phyloP scores from a whole-genome alignment of 2,329 filamentous ascomycete species.

The Arachnomyces sp. region DNA sequence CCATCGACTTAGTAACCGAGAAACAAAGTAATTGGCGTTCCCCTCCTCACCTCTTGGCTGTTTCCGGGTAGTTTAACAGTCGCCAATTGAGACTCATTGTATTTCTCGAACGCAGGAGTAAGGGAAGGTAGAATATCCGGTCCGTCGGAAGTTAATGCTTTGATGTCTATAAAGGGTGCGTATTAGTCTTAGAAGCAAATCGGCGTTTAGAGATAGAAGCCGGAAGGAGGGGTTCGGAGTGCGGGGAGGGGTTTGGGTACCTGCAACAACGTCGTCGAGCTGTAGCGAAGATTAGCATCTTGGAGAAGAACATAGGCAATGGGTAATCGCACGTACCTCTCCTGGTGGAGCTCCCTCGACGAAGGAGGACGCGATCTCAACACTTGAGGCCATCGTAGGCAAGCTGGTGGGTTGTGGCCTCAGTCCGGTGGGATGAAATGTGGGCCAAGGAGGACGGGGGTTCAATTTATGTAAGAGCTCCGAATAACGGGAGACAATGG shows the following conservation, averaged over 20 bases:
- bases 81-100: slow-evolving; percentile 90
- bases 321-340: slow-evolving; percentile 57
- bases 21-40: not conserved
- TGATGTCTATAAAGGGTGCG: slow-evolving; percentile 60
- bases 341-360: slow-evolving; percentile 90
- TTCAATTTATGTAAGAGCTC: not conserved
- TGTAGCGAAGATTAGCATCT: slow-evolving; percentile 30
- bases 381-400: slow-evolving; percentile 33
- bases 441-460: not conserved
- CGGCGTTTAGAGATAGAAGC: not conserved
- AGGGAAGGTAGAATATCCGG: slow-evolving; percentile 62
- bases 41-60: slow-evolving; percentile 59
- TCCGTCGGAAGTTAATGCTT: slow-evolving; percentile 65
- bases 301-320: slow-evolving; percentile 6
- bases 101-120: slow-evolving; percentile 77
- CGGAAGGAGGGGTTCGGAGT: not conserved
- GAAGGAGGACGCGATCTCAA: slow-evolving; percentile 69
- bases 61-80: slow-evolving; percentile 84
- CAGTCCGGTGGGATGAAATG: not conserved
- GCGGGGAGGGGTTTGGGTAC: slow-evolving; percentile 41
- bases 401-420: slow-evolving; percentile 1
- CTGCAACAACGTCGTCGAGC: slow-evolving; percentile 82
- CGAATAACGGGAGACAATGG: slow-evolving; percentile 3
- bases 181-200: not conserved
- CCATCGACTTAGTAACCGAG: slow-evolving; percentile 9